Conservation (phyloP, 208 protist species). For the Trypanosoma grayi region DNA sequence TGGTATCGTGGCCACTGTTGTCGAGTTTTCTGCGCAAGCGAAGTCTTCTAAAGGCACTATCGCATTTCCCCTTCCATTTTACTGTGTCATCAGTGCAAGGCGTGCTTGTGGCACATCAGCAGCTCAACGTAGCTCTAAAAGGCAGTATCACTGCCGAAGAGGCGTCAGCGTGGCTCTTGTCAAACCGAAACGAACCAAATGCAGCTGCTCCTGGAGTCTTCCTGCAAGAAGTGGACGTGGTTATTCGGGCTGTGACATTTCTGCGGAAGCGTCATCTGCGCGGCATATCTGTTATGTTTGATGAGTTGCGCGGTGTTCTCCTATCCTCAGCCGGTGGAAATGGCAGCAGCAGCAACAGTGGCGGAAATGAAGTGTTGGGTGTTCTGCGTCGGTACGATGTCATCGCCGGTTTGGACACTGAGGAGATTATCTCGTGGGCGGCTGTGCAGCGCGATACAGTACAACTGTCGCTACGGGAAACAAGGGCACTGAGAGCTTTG, state of each 20-base stretch:
- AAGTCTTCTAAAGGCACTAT: conserved; percentile 16
- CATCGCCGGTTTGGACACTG: background rate
- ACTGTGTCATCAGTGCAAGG: conserved; percentile 7
- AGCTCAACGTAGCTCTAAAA: background rate
- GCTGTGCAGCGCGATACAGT: background rate
- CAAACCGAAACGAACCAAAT: background rate
- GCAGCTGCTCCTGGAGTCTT: background rate
- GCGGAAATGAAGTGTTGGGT: background rate
- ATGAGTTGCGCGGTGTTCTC: conserved; percentile 12
- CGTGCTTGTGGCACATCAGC: conserved; percentile 5
- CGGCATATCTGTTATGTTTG: conserved; percentile 4
- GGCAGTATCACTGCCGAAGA: conserved; percentile 2
- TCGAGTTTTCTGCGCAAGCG: conserved; percentile 9
- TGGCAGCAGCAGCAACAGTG: no score
- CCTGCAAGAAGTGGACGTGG: conserved; percentile 18
- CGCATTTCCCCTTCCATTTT: conserved; percentile 20
- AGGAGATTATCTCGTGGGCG: background rate
- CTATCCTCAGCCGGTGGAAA: background rate
- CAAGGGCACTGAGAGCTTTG: conserved; percentile 12
- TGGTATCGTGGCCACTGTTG: conserved; percentile 12
- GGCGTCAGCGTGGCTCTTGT: conserved; percentile 8
- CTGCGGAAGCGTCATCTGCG: conserved; percentile 17
- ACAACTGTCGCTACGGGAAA: conserved; percentile 15
- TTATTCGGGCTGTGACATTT: conserved; percentile 26
- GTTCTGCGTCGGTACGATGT: conserved; percentile 19